Evolutionary conservation across 164 flowering plant species (phyloP).

Genomic region (Malania oleifera): DNA sequence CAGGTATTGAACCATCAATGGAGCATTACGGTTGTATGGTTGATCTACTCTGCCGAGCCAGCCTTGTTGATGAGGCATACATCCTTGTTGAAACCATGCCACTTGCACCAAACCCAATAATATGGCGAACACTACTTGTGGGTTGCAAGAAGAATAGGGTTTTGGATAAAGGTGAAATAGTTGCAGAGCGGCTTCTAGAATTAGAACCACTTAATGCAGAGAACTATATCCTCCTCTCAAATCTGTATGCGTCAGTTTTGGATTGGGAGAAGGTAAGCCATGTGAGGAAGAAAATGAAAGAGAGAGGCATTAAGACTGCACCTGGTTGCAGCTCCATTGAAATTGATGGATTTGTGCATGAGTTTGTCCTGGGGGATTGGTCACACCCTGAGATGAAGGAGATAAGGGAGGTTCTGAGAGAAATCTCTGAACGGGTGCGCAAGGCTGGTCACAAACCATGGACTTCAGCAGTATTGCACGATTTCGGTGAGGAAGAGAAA

Average conservation of each 20-base stretch:
- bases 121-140: slow-evolving; percentile 42
- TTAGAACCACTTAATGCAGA: slow-evolving; percentile 40
- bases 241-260: slow-evolving; percentile 30
- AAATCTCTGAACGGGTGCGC: slow-evolving; percentile 26
- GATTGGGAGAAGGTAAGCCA: slow-evolving; percentile 35
- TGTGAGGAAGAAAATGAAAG: slow-evolving; percentile 42
- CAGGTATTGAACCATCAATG: slow-evolving; percentile 34
- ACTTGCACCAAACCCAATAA: slow-evolving; percentile 26
- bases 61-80: slow-evolving; percentile 31
- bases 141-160: slow-evolving; percentile 29
- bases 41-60: slow-evolving; percentile 41
- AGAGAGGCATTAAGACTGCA: slow-evolving; percentile 26
- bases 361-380: slow-evolving; percentile 38
- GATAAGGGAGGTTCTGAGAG: slow-evolving; percentile 25
- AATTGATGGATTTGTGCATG: slow-evolving; percentile 37
- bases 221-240: slow-evolving; percentile 37
- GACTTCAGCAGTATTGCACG: slow-evolving; percentile 33
- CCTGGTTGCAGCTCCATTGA: slow-evolving; percentile 49
- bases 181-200: slow-evolving; percentile 31
- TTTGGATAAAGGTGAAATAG: slow-evolving; percentile 25
- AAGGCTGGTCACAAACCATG: slow-evolving; percentile 31
- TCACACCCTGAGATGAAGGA: slow-evolving; percentile 36
- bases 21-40: slow-evolving; percentile 55
- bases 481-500: slow-evolving; percentile 38
- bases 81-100: slow-evolving; percentile 28